Percentiles rank a stretch among this genome's conserved stretches.
Conservation (phyloP, 1,139 yeast genomes). For the Pichia sp. region DNA sequence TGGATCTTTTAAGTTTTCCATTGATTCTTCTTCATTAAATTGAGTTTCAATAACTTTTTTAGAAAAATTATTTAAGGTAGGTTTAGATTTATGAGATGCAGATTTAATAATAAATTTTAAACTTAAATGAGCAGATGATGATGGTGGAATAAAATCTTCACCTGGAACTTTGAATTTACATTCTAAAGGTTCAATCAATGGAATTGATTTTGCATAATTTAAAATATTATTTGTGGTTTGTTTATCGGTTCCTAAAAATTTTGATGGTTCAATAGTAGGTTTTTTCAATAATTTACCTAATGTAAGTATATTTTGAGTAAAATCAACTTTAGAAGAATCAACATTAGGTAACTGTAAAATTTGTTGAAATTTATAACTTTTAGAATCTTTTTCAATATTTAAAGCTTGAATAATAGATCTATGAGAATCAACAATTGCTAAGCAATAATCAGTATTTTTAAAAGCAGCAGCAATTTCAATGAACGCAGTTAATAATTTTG, state of each 20-base stretch:
- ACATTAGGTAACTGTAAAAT: slow-evolving; percentile 74
- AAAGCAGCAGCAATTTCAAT: slow-evolving; percentile 77
- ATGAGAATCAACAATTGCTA: slow-evolving; percentile 59
- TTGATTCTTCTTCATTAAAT: slow-evolving; percentile 44
- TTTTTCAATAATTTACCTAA: slow-evolving; percentile 63
- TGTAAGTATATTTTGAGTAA: slow-evolving; percentile 43
- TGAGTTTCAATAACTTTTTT: slow-evolving; percentile 31
- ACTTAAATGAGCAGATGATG: slow-evolving; percentile 66
- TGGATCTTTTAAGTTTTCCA: slow-evolving; percentile 70
- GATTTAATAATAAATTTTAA: slow-evolving; percentile 73
- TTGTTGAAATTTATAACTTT: slow-evolving; percentile 47
- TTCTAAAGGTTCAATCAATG: slow-evolving; percentile 60
- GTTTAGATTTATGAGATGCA: slow-evolving; percentile 55
- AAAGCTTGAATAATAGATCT: slow-evolving; percentile 77
- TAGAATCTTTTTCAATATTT: slow-evolving; percentile 43
- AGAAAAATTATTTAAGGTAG: slow-evolving; percentile 38
- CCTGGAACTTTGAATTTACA: slow-evolving; percentile 87
- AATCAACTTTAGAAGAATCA: slow-evolving; percentile 35
- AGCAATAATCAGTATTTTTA: slow-evolving; percentile 61
- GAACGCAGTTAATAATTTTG: slow-evolving; percentile 63
- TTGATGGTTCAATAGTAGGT: slow-evolving; percentile 47
- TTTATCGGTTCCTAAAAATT: slow-evolving; percentile 33
- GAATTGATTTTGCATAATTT: slow-evolving; percentile 58
- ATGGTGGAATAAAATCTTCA: slow-evolving; percentile 69
- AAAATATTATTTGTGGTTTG: slow-evolving; percentile 43